Conservation (phyloP, 176 grass and related monocot genomes). For the Otatea glauca region DNA sequence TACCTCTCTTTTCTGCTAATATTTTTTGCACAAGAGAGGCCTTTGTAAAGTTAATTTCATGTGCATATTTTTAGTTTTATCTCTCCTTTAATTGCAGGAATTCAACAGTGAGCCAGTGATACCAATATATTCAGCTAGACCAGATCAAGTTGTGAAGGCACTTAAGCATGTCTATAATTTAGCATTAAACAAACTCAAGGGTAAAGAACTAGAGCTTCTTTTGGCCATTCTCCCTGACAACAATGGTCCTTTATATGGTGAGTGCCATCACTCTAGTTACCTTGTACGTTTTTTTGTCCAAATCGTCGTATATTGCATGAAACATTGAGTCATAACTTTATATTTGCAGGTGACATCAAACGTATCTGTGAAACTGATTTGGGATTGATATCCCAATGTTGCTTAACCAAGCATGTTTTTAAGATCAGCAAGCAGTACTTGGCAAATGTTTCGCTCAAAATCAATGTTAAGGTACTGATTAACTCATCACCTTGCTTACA, state of each 20-base stretch:
- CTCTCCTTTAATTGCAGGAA: constrained; percentile 58
- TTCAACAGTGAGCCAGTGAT: constrained; percentile 94
- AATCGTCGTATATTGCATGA: neutral
- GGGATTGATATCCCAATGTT: constrained; percentile 97
- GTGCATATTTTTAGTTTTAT: constrained; percentile 14
- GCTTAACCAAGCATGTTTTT: constrained; percentile 98
- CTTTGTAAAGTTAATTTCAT: neutral
- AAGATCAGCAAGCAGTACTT: constrained; percentile 99
- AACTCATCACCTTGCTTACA: constrained; percentile 24
- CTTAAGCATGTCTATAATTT: constrained; percentile 90
- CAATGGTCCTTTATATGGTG: constrained; percentile 95
- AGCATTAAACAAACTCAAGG: constrained; percentile 85
- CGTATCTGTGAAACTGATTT: constrained; percentile 99
- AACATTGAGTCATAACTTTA: neutral
- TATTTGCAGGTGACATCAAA: constrained; percentile 89
- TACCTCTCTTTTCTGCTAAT: constrained; percentile 6
- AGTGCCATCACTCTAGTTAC: constrained; percentile 10
- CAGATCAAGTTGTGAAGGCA: constrained; percentile 91
- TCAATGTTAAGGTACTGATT: constrained; percentile 93
- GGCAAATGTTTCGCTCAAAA: constrained; percentile 99
- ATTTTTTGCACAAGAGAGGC: constrained; percentile 1
- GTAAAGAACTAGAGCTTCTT: constrained; percentile 98
- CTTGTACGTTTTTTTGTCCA: neutral
- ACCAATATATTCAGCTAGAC: constrained; percentile 91
- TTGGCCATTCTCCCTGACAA: constrained; percentile 96